Conservation (phyloP, 768 basidiomycete species). For the Zangia roseola region DNA sequence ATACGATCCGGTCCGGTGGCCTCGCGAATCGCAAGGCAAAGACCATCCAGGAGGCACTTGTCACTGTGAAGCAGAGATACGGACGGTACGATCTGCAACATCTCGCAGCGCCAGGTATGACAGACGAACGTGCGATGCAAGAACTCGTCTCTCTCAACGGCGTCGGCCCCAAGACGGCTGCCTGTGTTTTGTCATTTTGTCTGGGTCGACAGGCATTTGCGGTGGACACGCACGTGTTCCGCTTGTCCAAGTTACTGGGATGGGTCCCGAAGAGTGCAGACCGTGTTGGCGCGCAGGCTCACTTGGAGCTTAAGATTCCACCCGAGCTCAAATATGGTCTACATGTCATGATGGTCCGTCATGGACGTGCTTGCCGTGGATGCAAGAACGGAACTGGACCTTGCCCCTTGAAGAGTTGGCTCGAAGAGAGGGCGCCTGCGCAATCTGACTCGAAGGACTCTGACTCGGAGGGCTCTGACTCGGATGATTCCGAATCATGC, state of each 20-base stretch:
- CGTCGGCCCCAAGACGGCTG: slow-evolving; percentile 63
- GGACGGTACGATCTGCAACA: slow-evolving; percentile 60
- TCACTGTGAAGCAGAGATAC: slow-evolving; percentile 42
- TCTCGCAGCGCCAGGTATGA: slow-evolving; percentile 32
- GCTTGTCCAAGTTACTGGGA: slow-evolving; percentile 45
- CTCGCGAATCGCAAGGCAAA: slow-evolving; percentile 60
- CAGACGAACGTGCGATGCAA: slow-evolving; percentile 53
- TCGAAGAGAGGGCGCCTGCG: slow-evolving; percentile 24
- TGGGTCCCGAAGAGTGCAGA: slow-evolving; percentile 46
- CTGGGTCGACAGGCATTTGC: slow-evolving; percentile 60
- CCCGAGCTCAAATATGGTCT: slow-evolving; percentile 53
- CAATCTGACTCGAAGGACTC: slow-evolving; percentile 20
- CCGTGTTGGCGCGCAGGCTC: slow-evolving; percentile 53
- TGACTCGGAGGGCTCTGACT: too few relatives aligned
- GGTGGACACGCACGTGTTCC: slow-evolving; percentile 63
- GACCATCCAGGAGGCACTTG: slow-evolving; percentile 50
- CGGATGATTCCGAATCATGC: too few relatives aligned
- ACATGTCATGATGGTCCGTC: slow-evolving; percentile 58
- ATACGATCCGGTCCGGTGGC: slow-evolving; percentile 53
- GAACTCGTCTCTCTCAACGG: slow-evolving; percentile 56
- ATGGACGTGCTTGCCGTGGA: slow-evolving; percentile 53
- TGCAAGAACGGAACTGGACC: slow-evolving; percentile 42
- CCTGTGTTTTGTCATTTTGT: slow-evolving; percentile 61
- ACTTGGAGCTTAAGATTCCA: slow-evolving; percentile 52
- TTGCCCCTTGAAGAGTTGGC: slow-evolving; percentile 39